Evolutionary conservation across 2,329 filamentous ascomycete genomes (phyloP).

Genomic region (Plectosphaerella cucumerina): DNA sequence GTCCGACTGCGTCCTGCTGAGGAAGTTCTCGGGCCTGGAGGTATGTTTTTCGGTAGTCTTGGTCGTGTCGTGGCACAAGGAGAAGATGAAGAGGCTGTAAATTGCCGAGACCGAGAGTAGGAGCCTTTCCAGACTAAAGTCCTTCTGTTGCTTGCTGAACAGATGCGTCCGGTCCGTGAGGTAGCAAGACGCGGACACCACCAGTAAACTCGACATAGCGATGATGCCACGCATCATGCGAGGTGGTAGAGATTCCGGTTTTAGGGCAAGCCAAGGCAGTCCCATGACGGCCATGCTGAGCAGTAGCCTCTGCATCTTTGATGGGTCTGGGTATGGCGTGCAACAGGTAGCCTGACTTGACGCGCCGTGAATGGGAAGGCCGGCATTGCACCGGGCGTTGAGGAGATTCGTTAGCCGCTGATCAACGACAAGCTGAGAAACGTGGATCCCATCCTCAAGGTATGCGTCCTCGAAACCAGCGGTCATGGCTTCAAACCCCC

Average conservation of each 20-base stretch:
- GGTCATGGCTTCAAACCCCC: constrained; percentile 47
- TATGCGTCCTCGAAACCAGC: constrained; percentile 38
- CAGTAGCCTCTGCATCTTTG: constrained; percentile 17
- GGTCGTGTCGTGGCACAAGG: neutral
- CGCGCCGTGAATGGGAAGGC: constrained; percentile 26
- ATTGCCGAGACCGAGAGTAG: constrained; percentile 16
- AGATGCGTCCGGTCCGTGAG: constrained; percentile 49
- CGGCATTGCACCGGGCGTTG: constrained; percentile 48
- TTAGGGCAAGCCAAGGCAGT: constrained; percentile 7
- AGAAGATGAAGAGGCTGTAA: constrained; percentile 14
- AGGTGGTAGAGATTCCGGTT: constrained; percentile 9
- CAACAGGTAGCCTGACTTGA: constrained; percentile 50
- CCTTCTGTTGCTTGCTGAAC: constrained; percentile 47
- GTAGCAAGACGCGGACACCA: constrained; percentile 38
- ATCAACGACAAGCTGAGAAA: constrained; percentile 34
- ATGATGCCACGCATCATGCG: constrained; percentile 17
- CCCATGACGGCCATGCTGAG: constrained; percentile 13
- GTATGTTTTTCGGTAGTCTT: neutral
- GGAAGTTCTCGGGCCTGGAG: constrained; percentile 10
- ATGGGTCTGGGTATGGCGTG: constrained; percentile 32
- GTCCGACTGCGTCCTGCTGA: constrained; percentile 53
- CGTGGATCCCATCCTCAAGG: constrained; percentile 40
- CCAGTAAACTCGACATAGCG: constrained; percentile 19
- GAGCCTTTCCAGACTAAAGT: constrained; percentile 27
- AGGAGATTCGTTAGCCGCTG: constrained; percentile 45